Conservation (phyloP, 225 moss, liverwort and hornwort genomes). For the Physcomitrium patens region DNA sequence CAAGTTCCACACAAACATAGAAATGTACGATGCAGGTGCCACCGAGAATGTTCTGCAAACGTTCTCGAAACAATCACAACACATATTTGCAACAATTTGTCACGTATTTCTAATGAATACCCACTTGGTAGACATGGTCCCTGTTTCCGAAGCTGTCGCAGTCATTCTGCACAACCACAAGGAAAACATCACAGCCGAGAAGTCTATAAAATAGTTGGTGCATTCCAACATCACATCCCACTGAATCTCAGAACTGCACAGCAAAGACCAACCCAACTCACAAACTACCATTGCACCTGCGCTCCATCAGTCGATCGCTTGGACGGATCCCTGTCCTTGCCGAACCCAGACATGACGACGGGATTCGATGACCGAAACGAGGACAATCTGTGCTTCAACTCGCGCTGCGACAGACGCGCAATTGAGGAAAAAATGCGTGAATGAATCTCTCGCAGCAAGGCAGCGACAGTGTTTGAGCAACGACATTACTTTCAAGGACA, state of each 20-base stretch:
- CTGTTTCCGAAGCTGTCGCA: slow-evolving; percentile 34
- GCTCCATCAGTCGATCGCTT: slow-evolving; percentile 16
- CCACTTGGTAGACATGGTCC: slow-evolving; percentile 33
- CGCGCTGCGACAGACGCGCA: background rate
- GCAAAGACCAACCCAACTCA: background rate
- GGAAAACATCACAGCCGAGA: background rate
- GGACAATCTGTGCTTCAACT: background rate
- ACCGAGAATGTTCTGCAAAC: background rate
- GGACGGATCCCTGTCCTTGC: slow-evolving; percentile 26
- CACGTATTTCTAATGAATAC: background rate
- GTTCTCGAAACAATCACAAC: background rate
- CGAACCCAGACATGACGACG: slow-evolving; percentile 21
- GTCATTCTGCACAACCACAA: slow-evolving; percentile 40
- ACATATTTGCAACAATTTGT: too few species aligned
- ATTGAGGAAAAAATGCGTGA: background rate
- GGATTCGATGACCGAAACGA: background rate
- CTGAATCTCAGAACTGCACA: background rate
- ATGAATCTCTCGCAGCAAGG: background rate
- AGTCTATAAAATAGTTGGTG: background rate
- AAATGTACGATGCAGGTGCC: too few species aligned
- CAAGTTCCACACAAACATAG: background rate
- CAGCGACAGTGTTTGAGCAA: background rate
- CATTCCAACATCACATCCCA: too few species aligned
- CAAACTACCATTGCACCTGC: slow-evolving; percentile 2
- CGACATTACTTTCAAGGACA: background rate